A percentile compares a stretch with the other conserved stretches of the same genome.
These are phyloP conservation scores for Agaricus blazei DNA, from an alignment of 768 basidiomycete species.

Conservation along the genomic window DNA sequence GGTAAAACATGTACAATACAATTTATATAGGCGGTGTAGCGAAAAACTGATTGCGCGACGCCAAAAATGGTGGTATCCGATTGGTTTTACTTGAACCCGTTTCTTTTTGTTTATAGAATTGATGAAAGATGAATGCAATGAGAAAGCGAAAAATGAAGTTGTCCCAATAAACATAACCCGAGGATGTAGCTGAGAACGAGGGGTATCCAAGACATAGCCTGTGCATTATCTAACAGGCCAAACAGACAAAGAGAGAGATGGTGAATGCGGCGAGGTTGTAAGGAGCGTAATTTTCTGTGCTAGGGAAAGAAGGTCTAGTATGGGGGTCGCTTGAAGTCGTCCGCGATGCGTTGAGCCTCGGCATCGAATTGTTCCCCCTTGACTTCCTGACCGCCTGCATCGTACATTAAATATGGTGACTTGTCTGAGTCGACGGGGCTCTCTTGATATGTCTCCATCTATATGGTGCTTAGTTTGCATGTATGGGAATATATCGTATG, in stretches of 20 bases:
- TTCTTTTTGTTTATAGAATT: background rate
- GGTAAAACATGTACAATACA: no score
- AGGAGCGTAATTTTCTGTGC: background rate
- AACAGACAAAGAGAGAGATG: conserved; percentile 1
- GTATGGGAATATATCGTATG: background rate
- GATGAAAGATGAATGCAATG: background rate
- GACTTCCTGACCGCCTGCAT: conserved; percentile 44
- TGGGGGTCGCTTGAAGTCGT: conserved; percentile 61
- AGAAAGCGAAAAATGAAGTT: background rate
- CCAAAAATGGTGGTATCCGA: background rate
- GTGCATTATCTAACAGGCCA: background rate
- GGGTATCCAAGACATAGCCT: conserved; percentile 6
- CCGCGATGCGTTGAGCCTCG: conserved; percentile 52
- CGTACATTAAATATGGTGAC: conserved; percentile 42
- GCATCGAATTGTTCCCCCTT: conserved; percentile 46
- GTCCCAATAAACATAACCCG: conserved; percentile 10
- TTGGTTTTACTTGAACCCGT: background rate
- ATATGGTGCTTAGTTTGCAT: conserved; percentile 6
- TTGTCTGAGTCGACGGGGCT: conserved; percentile 31
- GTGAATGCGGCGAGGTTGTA: conserved; percentile 1
- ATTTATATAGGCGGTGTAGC: no score
- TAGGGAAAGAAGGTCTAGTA: conserved; percentile 22
- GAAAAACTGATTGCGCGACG: background rate
- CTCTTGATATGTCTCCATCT: conserved; percentile 64
- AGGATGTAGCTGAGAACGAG: conserved; percentile 3